phyloP scores from a whole-genome alignment of 768 basidiomycete genomes.

The Leccinum arenicola region DNA sequence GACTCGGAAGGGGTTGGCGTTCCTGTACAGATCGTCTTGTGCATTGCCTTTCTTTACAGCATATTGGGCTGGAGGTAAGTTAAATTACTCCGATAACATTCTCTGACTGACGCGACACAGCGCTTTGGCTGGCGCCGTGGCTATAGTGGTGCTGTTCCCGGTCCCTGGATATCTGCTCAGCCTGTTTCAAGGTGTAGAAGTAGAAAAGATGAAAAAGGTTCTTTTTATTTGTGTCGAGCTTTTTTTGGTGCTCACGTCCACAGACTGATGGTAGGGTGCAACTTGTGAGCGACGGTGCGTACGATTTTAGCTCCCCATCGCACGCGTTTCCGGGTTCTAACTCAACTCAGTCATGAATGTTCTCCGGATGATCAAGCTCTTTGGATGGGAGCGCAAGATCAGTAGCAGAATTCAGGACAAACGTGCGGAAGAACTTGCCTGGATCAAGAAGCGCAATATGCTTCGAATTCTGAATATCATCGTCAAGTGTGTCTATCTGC shows the following conservation, averaged over 20 bases:
- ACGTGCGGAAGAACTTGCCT: constrained; percentile 57
- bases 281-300: constrained; percentile 54
- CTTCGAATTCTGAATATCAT: constrained; percentile 41
- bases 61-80: constrained; percentile 11
- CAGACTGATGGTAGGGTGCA: constrained; percentile 42
- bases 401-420: constrained; percentile 49
- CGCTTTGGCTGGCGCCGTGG: constrained; percentile 54
- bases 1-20: constrained; percentile 3
- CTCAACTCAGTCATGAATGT: constrained; percentile 44
- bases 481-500: constrained; percentile 13
- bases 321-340: background rate
- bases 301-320: constrained; percentile 4
- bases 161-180: constrained; percentile 56
- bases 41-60: constrained; percentile 6
- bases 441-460: constrained; percentile 50
- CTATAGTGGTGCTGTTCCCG: constrained; percentile 52
- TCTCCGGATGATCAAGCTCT: constrained; percentile 68
- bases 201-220: constrained; percentile 45
- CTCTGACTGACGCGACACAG: constrained; percentile 41
- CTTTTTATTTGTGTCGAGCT: background rate
- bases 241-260: constrained; percentile 36
- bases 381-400: constrained; percentile 63
- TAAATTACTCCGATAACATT: constrained; percentile 18
- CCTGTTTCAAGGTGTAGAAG: constrained; percentile 46
- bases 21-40: constrained; percentile 1